Conservation (phyloP, 306 rosid genomes). For the Citrullus mucosospermus region DNA sequence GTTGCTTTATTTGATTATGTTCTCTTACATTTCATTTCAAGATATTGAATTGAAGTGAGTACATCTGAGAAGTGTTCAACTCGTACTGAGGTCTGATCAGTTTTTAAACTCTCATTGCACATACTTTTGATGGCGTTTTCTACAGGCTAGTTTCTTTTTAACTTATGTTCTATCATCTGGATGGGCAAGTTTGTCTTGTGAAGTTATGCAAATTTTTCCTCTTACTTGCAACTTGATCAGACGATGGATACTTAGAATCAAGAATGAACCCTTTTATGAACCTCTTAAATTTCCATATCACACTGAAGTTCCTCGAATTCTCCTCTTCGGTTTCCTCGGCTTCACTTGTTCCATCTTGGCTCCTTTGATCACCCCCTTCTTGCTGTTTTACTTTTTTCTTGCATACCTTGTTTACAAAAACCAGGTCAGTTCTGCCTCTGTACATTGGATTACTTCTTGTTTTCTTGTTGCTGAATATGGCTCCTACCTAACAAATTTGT, state of each 20-base stretch:
- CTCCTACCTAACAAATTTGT: neutral
- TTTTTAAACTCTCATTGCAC: neutral
- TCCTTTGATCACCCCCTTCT: conserved; percentile 77
- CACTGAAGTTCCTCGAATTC: conserved; percentile 77
- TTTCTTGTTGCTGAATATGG: neutral
- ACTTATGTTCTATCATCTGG: conserved; percentile 93
- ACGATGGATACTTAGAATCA: conserved; percentile 32
- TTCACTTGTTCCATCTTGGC: conserved; percentile 75
- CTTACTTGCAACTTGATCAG: conserved; percentile 42
- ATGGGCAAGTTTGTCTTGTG: conserved; percentile 86
- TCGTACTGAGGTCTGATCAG: too few species aligned
- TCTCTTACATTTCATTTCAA: neutral
- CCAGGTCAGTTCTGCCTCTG: conserved; percentile 44
- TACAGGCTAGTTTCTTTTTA: conserved; percentile 70
- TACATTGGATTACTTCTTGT: neutral
- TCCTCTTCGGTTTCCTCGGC: conserved; percentile 79
- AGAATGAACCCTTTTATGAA: conserved; percentile 25
- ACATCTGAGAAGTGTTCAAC: neutral
- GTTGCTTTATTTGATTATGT: neutral
- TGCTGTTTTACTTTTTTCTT: conserved; percentile 62
- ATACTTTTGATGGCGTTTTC: neutral
- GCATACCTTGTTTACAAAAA: conserved; percentile 82
- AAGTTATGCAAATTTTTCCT: conserved; percentile 62
- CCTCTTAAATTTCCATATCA: conserved; percentile 70
- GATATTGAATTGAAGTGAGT: neutral